A percentile compares a stretch with the other conserved stretches of the same genome.
These are phyloP conservation scores for Diaporthe sp. DNA, from an alignment of 2,329 filamentous ascomycete species.

Conservation along the genomic window DNA sequence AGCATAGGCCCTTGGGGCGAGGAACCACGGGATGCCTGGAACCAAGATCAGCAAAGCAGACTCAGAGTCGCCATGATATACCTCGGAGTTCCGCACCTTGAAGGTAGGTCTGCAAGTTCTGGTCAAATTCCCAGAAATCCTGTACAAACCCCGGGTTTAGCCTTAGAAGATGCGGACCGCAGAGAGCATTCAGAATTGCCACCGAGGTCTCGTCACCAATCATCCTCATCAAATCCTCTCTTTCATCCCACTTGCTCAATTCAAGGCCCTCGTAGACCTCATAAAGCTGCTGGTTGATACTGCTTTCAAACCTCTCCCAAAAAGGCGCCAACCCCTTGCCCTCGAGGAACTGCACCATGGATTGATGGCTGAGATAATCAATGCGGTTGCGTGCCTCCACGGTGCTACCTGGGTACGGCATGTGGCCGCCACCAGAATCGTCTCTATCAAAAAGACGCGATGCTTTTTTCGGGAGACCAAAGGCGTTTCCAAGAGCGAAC, in stretches of 20 bases:
- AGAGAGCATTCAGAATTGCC: not conserved
- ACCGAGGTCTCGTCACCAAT: not conserved
- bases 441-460: not conserved
- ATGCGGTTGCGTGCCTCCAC: not conserved
- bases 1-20: not conserved
- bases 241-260: not conserved
- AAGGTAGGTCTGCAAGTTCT: not conserved
- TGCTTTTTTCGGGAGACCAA: not conserved
- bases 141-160: not conserved
- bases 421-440: not conserved
- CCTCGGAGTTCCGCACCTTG: too few species aligned
- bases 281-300: not conserved
- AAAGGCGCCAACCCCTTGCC: not conserved
- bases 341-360: not conserved
- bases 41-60: too few species aligned
- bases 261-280: not conserved
- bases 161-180: not conserved
- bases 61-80: too few species aligned
- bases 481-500: not conserved
- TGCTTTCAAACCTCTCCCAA: not conserved
- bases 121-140: not conserved
- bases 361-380: too few species aligned
- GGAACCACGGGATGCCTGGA: not conserved
- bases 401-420: not conserved
- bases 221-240: not conserved